These are phyloP conservation scores for Colletotrichum spaethianum DNA, from an alignment of 2,329 filamentous ascomycete genomes.

Conservation along the genomic window DNA sequence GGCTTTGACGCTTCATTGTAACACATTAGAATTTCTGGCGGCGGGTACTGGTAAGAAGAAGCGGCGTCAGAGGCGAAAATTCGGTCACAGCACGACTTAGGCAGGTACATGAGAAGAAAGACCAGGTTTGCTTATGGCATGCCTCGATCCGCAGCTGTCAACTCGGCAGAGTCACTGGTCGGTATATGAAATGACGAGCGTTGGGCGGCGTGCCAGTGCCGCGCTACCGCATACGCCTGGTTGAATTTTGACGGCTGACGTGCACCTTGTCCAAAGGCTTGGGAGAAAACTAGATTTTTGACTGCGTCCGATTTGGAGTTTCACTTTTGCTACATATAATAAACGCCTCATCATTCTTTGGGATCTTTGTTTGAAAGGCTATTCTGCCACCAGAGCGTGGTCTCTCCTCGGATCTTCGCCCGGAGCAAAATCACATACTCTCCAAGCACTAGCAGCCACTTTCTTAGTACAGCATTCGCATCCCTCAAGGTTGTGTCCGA, in stretches of 20 bases:
- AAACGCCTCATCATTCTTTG: not conserved
- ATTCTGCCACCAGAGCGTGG: not conserved
- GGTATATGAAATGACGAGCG: constrained; percentile 9
- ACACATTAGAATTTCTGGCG: too few relatives aligned
- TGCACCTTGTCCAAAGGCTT: not conserved
- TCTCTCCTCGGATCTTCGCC: too few relatives aligned
- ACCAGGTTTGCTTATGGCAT: not conserved
- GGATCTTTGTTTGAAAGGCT: not conserved
- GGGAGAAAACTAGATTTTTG: too few relatives aligned
- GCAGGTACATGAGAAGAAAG: not conserved
- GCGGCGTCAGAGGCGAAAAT: not conserved
- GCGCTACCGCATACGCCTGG: constrained; percentile 5
- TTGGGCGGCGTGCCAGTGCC: not conserved
- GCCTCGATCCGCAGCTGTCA: not conserved
- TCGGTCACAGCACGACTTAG: too few relatives aligned
- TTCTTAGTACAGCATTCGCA: not conserved
- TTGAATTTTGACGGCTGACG: not conserved
- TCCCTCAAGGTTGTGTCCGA: not conserved
- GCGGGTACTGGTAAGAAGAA: not conserved
- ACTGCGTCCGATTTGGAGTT: too few relatives aligned
- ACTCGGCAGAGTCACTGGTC: not conserved
- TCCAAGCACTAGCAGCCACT: too few relatives aligned
- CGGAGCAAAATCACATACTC: not conserved
- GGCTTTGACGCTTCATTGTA: too few relatives aligned
- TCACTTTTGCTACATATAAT: not conserved